phyloP scores from a whole-genome alignment of 2,329 filamentous ascomycete species.

The Huntiella decipiens region DNA sequence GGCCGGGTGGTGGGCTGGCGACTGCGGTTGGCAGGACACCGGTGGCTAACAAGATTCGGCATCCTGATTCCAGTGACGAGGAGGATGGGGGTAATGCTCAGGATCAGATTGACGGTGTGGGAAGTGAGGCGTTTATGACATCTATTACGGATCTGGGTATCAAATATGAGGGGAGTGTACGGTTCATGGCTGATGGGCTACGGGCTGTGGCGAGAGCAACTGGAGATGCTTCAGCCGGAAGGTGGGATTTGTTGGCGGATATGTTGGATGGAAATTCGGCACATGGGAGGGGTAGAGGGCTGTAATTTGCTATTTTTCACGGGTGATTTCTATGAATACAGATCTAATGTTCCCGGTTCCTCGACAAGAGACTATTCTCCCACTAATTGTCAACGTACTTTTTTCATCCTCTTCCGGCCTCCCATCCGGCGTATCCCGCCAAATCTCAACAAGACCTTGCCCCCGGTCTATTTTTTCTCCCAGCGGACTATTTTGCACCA shows the following conservation, averaged over 20 bases:
- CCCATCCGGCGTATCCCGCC: conserved; percentile 46
- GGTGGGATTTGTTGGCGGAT: conserved; percentile 70
- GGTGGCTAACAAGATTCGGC: conserved; percentile 6
- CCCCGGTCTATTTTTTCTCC: not conserved
- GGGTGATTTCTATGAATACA: conserved; percentile 5
- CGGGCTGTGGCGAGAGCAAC: conserved; percentile 58
- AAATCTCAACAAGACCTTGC: conserved; percentile 37
- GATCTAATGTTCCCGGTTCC: conserved; percentile 10
- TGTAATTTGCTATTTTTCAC: not conserved
- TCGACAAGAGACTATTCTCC: conserved; percentile 2
- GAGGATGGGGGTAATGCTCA: conserved; percentile 19
- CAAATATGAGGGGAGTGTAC: conserved; percentile 45
- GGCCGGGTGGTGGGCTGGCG: not conserved
- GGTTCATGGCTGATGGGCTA: conserved; percentile 55
- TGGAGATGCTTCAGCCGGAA: conserved; percentile 35
- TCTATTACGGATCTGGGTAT: conserved; percentile 36
- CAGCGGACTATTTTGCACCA: conserved; percentile 13
- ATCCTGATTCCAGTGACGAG: conserved; percentile 13
- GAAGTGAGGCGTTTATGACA: conserved; percentile 27
- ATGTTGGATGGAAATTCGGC: conserved; percentile 39
- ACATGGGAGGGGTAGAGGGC: not conserved
- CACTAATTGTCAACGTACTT: not conserved
- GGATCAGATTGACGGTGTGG: conserved; percentile 17
- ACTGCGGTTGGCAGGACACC: conserved; percentile 2
- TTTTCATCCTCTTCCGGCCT: not conserved